phyloP scores from a whole-genome alignment of 768 basidiomycete species.

The Podaxis sp. region DNA sequence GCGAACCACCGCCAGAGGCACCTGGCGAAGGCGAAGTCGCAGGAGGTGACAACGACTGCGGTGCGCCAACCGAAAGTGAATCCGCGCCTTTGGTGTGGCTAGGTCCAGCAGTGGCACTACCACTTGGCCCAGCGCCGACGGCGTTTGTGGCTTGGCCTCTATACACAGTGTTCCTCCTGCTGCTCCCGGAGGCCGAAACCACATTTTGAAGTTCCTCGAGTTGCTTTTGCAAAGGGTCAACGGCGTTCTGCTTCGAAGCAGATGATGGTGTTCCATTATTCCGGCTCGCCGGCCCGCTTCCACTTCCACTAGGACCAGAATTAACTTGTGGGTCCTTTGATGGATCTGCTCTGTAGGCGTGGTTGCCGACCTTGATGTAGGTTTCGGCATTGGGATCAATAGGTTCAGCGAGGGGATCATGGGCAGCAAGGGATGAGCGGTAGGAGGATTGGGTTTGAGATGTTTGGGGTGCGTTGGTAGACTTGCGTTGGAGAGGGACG shows the following conservation, averaged over 20 bases:
- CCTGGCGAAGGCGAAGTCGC: constrained; percentile 29
- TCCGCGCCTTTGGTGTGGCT: constrained; percentile 20
- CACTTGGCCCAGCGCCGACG: not conserved
- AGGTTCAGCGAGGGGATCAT: constrained; percentile 43
- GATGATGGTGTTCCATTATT: constrained; percentile 8
- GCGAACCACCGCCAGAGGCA: constrained; percentile 5
- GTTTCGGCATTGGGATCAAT: constrained; percentile 65
- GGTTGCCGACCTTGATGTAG: constrained; percentile 69
- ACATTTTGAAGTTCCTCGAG: constrained; percentile 58
- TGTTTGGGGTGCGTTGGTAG: constrained; percentile 19
- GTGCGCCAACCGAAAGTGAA: constrained; percentile 19
- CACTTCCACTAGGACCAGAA: not conserved
- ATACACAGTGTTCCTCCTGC: constrained; percentile 44
- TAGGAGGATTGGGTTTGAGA: constrained; percentile 22
- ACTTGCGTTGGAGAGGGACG: constrained; percentile 26
- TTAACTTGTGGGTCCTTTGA: constrained; percentile 58
- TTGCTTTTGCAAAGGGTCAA: constrained; percentile 68
- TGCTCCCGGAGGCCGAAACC: constrained; percentile 44
- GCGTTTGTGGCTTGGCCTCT: constrained; percentile 17
- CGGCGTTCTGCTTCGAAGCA: constrained; percentile 27
- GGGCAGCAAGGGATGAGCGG: not conserved
- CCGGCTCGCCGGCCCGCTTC: constrained; percentile 8
- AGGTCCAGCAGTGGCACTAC: constrained; percentile 16
- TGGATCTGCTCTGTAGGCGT: constrained; percentile 67
- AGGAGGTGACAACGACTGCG: constrained; percentile 40